Percentiles rank a stretch among this genome's conserved stretches.
Evolutionary conservation across 257 asterid genomes (phyloP).

Genomic region (Nicotiana obtusifolia): DNA sequence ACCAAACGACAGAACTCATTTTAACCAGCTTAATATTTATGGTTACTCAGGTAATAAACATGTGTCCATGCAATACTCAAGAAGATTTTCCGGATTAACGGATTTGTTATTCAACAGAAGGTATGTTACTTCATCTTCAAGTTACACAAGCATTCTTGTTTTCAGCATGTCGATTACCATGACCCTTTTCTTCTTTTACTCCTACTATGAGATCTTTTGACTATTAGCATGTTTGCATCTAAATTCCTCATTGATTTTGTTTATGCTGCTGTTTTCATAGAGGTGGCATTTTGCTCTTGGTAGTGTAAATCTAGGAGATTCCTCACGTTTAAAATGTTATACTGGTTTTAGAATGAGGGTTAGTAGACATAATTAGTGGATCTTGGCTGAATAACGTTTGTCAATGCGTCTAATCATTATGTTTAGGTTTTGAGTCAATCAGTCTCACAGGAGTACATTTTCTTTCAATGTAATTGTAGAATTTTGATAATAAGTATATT

Average conservation of each 20-base stretch:
- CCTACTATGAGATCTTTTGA: not conserved
- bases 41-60: slow-evolving; percentile 48
- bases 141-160: not conserved
- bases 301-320: not conserved
- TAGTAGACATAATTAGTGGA: not conserved
- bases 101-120: slow-evolving; percentile 61
- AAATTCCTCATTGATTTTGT: not conserved
- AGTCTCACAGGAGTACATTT: not conserved
- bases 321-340: not conserved
- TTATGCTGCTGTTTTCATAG: not conserved
- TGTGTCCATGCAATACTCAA: slow-evolving; percentile 58
- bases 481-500: not conserved
- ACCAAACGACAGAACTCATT: not conserved
- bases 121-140: slow-evolving; percentile 19
- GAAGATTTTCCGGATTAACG: slow-evolving; percentile 57
- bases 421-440: not conserved
- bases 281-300: not conserved
- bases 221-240: not conserved
- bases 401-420: not conserved
- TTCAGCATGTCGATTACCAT: not conserved
- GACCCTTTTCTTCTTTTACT: not conserved
- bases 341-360: not conserved
- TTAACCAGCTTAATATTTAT: not conserved
- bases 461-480: not conserved
- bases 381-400: not conserved